These are phyloP conservation scores for Cicer bijugum DNA, from an alignment of 306 rosid genomes.

Conservation along the genomic window DNA sequence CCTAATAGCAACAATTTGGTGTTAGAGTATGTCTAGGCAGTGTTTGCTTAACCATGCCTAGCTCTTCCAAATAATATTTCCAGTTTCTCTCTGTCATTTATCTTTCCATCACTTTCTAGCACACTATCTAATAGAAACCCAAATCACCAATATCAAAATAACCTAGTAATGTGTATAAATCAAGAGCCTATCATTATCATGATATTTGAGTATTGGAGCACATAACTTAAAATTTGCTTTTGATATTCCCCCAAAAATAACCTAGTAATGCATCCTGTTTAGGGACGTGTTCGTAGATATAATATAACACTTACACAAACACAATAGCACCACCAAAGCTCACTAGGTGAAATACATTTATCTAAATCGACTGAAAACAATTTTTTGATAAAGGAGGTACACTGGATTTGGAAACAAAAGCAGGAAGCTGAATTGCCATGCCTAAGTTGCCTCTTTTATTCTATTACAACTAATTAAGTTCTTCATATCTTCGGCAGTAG, in stretches of 20 bases:
- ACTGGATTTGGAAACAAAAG: neutral
- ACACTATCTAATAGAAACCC: neutral
- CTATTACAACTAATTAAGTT: conserved; percentile 4
- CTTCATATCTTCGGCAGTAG: neutral
- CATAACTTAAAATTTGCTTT: neutral
- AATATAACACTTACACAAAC: neutral
- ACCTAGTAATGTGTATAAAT: too few species aligned
- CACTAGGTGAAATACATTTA: neutral
- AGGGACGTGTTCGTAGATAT: neutral
- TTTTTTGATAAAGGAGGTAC: neutral
- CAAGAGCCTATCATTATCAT: neutral
- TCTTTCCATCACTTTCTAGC: neutral
- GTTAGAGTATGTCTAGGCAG: neutral
- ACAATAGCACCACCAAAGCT: neutral
- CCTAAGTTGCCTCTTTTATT: conserved; percentile 12
- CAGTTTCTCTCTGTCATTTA: neutral
- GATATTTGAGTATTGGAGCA: neutral
- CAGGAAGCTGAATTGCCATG: neutral
- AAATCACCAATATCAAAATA: too few species aligned
- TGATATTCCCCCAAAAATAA: neutral
- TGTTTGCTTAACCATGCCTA: neutral
- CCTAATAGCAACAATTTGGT: conserved; percentile 5
- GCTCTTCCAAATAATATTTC: neutral
- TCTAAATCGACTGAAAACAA: neutral
- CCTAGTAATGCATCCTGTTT: neutral